phyloP scores from a whole-genome alignment of 2,329 filamentous ascomycete genomes.

The Sporothrix luriei region DNA sequence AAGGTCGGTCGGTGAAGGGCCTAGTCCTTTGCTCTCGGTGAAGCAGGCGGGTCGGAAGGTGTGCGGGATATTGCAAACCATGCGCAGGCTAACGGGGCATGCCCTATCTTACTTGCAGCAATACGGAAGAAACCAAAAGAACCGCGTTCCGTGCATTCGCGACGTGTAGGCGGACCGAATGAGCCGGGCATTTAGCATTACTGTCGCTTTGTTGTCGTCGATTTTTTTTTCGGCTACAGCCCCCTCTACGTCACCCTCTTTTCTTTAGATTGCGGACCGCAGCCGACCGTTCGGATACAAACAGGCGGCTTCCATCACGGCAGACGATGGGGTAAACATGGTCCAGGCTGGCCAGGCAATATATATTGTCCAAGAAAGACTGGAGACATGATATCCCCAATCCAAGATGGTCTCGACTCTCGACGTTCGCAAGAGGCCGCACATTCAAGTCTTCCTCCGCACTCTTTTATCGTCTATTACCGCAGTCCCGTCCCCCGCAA shows the following conservation, averaged over 20 bases:
- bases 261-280: too few relatives aligned
- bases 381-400: not conserved
- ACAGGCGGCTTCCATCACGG: not conserved
- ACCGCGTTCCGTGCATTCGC: constrained; percentile 5
- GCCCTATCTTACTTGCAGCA: not conserved
- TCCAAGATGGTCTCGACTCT: too few relatives aligned
- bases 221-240: not conserved
- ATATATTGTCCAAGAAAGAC: not conserved
- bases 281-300: not conserved
- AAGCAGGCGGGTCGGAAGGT: constrained; percentile 20
- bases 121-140: not conserved
- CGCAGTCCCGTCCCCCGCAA: constrained; percentile 15
- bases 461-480: not conserved
- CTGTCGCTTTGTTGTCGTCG: not conserved
- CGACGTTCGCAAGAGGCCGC: not conserved
- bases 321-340: not conserved
- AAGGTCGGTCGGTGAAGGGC: constrained; percentile 17
- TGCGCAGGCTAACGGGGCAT: too few relatives aligned
- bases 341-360: not conserved
- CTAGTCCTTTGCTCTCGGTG: constrained; percentile 24
- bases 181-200: constrained; percentile 11
- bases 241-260: not conserved
- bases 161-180: constrained; percentile 25
- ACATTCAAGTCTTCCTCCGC: not conserved
- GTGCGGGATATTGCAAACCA: not conserved